These are phyloP conservation scores for Exophiala sp. DNA, from an alignment of 2,329 filamentous ascomycete genomes.

Conservation along the genomic window DNA sequence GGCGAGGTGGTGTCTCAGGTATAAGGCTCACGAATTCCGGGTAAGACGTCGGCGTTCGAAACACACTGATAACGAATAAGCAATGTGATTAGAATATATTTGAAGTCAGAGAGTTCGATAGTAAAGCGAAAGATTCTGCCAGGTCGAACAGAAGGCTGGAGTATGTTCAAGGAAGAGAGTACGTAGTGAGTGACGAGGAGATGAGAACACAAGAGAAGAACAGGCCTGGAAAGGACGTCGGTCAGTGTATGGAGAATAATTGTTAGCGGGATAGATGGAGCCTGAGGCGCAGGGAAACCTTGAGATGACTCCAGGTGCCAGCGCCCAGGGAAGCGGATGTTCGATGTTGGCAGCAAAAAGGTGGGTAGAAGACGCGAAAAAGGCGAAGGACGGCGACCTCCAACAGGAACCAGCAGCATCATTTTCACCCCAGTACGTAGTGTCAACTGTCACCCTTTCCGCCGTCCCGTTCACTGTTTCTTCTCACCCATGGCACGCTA, in stretches of 20 bases:
- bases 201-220: neutral
- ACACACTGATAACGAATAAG: neutral
- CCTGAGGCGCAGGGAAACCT: constrained; percentile 4
- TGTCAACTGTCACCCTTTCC: neutral
- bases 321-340: neutral
- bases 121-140: neutral
- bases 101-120: neutral
- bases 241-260: neutral
- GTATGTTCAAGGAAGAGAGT: neutral
- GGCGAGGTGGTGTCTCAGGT: neutral
- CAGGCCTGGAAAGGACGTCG: neutral
- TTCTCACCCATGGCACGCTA: neutral
- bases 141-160: neutral
- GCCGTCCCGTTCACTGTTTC: neutral
- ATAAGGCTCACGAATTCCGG: neutral
- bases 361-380: neutral
- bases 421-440: too few relatives aligned
- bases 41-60: neutral
- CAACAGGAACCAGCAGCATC: too few relatives aligned
- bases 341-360: too few relatives aligned
- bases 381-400: too few relatives aligned
- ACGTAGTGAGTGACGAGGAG: neutral
- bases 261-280: neutral
- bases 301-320: neutral
- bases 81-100: neutral